Percentiles rank a stretch among this genome's conserved stretches.
Conservation (phyloP, 2,329 filamentous ascomycete species). For the Aspergillus transmontanensis region DNA sequence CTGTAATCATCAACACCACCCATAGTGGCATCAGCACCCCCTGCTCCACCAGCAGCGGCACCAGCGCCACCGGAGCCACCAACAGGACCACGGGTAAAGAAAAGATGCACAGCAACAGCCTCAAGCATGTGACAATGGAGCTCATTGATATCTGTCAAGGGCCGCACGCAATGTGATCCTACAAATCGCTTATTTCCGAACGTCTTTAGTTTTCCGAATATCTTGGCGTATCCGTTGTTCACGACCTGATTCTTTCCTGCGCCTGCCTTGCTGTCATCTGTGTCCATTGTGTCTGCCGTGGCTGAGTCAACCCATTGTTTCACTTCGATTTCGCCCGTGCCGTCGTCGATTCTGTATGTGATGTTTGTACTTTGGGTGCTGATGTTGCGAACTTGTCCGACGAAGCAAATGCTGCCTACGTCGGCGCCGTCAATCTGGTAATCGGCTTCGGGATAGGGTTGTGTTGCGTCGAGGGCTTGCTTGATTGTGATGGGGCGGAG, state of each 20-base stretch:
- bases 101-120: slow-evolving; percentile 83
- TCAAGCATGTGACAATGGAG: slow-evolving; percentile 90
- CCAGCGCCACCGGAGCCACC: slow-evolving; percentile 50
- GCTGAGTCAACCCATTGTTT: slow-evolving; percentile 52
- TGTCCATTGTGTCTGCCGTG: slow-evolving; percentile 48
- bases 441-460: slow-evolving; percentile 72
- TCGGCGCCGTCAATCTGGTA: slow-evolving; percentile 81
- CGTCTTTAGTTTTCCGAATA: slow-evolving; percentile 80
- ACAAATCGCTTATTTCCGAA: slow-evolving; percentile 85
- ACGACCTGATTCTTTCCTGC: slow-evolving; percentile 60
- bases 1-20: slow-evolving; percentile 36
- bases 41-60: slow-evolving; percentile 40
- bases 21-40: slow-evolving; percentile 30
- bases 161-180: slow-evolving; percentile 76
- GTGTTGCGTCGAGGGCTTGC: slow-evolving; percentile 81
- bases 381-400: slow-evolving; percentile 88
- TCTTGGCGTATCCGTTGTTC: slow-evolving; percentile 78
- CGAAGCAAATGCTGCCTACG: slow-evolving; percentile 76
- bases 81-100: slow-evolving; percentile 71
- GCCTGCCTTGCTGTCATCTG: slow-evolving; percentile 44
- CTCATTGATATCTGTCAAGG: slow-evolving; percentile 85
- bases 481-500: slow-evolving; percentile 94
- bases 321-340: slow-evolving; percentile 86
- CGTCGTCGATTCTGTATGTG: slow-evolving; percentile 92
- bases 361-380: slow-evolving; percentile 86